Evolutionary conservation across 2,329 filamentous ascomycete genomes (phyloP), one percentile per base, ranked within the genome.

Genomic region (Herpotrichia juniperi): DNA sequence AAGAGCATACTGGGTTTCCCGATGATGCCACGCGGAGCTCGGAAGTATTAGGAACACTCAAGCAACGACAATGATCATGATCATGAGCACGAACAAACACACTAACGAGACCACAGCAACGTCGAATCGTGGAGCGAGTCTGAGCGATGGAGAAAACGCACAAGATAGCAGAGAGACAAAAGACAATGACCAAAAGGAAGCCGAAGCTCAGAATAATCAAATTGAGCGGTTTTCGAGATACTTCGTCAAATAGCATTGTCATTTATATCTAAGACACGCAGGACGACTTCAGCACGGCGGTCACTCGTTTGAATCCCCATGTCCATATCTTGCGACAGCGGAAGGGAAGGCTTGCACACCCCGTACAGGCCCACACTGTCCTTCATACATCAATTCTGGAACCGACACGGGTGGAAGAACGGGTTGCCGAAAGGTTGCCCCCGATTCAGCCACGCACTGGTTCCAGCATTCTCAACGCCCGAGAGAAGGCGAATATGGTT

Each of bases 1-100:
- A 60, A 59, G 48, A 43, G 14, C 8, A 28, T 31, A 32, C 34
- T 35, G 7, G 32, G 32, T 25, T 46, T 59, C 56, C 63, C 64
- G 54, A 58, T 35, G 46, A 59, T 60, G 66, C 68, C 67, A 71
- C 67, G 62, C 61, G 26, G 51, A 53, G 54, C 53, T 45, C 50
- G 39, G 46, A 48, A 54, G 40, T 43, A 53, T 58, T 47, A 56
- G 48, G 53, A 46, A 42, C 35, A 48, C 45, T 47, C 31, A 50
- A 48, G 47, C 46, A 49, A 56, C 50, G 46, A 48, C 46, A 51
- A 57, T 58, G 59, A 48, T 59, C 56, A 57, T n/a, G n/a, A n/a
- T n/a, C 59, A 64, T 62, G 61, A 51, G 56, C 62, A 63, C 8
- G 46, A 51, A 63, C 68, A 71, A 71, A 71, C 67, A 68, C 61